These are phyloP conservation scores for Talaromyces sp. DNA, from an alignment of 2,329 filamentous ascomycete species.

Conservation along the genomic window DNA sequence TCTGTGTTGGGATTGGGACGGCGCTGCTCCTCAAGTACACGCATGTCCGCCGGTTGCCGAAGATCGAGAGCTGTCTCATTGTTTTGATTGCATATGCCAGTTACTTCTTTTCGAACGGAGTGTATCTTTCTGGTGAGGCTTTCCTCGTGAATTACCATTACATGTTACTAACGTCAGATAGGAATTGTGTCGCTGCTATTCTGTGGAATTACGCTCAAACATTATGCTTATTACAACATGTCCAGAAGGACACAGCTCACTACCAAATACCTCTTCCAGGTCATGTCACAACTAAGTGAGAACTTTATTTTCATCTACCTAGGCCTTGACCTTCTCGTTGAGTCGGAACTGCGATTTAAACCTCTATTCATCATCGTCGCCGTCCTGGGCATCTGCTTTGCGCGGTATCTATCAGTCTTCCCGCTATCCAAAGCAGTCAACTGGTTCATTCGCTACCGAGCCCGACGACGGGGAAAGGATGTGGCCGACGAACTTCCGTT, in stretches of 20 bases:
- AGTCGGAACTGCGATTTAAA: slow-evolving; percentile 82
- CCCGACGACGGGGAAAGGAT: slow-evolving; percentile 70
- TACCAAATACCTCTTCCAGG: slow-evolving; percentile 95
- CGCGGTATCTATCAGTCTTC: slow-evolving; percentile 91
- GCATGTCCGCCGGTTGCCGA: slow-evolving; percentile 84
- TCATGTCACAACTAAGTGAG: slow-evolving; percentile 90
- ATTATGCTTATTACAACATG: slow-evolving; percentile 99
- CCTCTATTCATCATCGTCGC: slow-evolving; percentile 93
- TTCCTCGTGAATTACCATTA: neutral
- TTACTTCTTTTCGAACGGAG: slow-evolving; percentile 96
- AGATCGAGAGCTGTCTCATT: slow-evolving; percentile 94
- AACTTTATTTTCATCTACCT: slow-evolving; percentile 99
- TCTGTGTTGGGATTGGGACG: slow-evolving; percentile 80
- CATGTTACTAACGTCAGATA: slow-evolving; percentile 35
- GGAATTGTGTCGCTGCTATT: slow-evolving; percentile 95
- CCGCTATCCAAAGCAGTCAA: slow-evolving; percentile 87
- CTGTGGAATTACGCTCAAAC: slow-evolving; percentile 96
- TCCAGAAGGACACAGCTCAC: slow-evolving; percentile 94
- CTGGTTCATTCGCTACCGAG: slow-evolving; percentile 84
- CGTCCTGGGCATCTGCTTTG: slow-evolving; percentile 83
- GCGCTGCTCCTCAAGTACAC: slow-evolving; percentile 92
- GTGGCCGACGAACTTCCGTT: slow-evolving; percentile 85
- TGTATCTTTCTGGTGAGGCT: slow-evolving; percentile 84
- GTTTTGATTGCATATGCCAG: slow-evolving; percentile 92
- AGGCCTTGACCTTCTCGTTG: slow-evolving; percentile 89